These are phyloP conservation scores for Ceratocystis ficicola DNA, from an alignment of 2,329 filamentous ascomycete species.

Conservation along the genomic window DNA sequence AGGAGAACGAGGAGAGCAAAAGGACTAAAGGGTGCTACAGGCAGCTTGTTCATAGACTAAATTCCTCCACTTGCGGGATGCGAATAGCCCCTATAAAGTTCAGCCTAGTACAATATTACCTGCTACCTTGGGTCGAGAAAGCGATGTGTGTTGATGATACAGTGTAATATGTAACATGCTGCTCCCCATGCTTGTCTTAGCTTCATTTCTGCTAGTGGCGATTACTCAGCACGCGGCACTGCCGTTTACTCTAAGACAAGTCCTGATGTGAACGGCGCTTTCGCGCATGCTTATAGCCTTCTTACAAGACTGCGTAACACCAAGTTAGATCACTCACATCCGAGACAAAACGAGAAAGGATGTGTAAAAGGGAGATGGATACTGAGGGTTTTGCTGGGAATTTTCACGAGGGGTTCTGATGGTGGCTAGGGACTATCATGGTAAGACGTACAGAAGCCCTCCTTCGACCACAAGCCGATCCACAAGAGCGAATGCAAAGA, in stretches of 20 bases:
- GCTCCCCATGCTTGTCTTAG: background rate
- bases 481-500: too few species aligned
- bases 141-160: background rate
- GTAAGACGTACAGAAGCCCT: background rate
- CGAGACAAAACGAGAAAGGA: background rate
- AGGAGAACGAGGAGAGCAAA: background rate
- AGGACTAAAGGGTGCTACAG: background rate
- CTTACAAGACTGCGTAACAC: background rate
- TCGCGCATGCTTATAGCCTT: background rate
- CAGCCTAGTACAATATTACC: background rate
- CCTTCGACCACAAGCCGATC: too few species aligned
- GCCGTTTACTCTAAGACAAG: slow-evolving; percentile 2
- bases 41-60: too few species aligned
- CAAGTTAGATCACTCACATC: background rate
- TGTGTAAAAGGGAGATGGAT: too few species aligned
- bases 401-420: background rate
- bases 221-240: background rate
- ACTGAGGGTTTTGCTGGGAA: background rate
- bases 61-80: too few species aligned
- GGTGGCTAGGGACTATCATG: background rate
- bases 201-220: background rate
- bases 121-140: background rate
- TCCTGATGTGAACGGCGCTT: background rate
- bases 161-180: background rate
- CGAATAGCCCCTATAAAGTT: background rate